These are phyloP conservation scores for Globomyces pollinis-pini DNA, from an alignment of 192 early-diverging fungal species.

Conservation along the genomic window DNA sequence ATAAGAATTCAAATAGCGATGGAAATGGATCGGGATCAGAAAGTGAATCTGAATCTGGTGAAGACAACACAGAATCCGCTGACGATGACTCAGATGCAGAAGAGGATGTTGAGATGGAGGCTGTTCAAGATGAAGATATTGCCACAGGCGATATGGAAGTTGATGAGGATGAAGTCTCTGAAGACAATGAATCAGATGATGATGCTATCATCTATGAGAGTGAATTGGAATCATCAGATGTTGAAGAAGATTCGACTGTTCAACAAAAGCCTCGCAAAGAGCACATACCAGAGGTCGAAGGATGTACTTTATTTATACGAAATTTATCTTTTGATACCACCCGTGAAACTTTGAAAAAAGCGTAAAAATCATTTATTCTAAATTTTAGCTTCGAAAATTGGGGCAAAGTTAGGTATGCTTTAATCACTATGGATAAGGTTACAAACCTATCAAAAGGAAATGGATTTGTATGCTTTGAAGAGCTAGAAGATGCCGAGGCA, in stretches of 20 bases:
- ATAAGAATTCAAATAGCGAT: conserved; percentile 21
- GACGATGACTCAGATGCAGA: conserved; percentile 29
- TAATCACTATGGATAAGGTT: conserved; percentile 72
- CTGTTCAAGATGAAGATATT: conserved; percentile 27
- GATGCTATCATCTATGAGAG: too few relatives aligned
- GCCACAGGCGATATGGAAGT: conserved; percentile 21
- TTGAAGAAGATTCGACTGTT: too few relatives aligned
- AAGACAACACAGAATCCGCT: conserved; percentile 30
- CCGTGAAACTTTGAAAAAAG: conserved; percentile 63
- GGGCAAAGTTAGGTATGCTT: conserved; percentile 71
- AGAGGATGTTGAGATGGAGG: conserved; percentile 20
- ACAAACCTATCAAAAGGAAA: conserved; percentile 86
- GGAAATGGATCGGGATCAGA: conserved; percentile 11
- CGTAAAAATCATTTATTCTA: conserved; percentile 27
- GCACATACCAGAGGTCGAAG: not conserved
- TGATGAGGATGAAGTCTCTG: conserved; percentile 31
- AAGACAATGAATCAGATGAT: conserved; percentile 10
- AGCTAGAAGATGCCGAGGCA: conserved; percentile 58
- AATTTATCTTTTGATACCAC: conserved; percentile 89
- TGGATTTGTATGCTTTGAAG: conserved; percentile 86
- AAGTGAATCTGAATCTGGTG: conserved; percentile 1
- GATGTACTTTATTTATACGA: conserved; percentile 81
- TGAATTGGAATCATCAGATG: too few relatives aligned
- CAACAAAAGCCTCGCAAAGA: not conserved
- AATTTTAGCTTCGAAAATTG: conserved; percentile 62